These are phyloP conservation scores for Sporothrix curviconia DNA, from an alignment of 2,329 filamentous ascomycete species.

Conservation along the genomic window DNA sequence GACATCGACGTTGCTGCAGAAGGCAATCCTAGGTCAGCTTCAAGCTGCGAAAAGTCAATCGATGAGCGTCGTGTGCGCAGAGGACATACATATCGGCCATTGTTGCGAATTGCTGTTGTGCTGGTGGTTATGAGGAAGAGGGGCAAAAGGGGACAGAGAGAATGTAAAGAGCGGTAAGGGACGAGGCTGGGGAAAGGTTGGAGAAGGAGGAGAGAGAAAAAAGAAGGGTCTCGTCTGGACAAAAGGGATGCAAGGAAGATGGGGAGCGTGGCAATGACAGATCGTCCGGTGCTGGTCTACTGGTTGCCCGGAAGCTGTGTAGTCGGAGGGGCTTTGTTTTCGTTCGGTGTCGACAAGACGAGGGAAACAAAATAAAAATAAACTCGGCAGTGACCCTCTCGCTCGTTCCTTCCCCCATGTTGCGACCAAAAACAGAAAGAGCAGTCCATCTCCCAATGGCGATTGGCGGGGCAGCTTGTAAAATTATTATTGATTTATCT, in stretches of 20 bases:
- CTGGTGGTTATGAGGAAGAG: slow-evolving; percentile 1
- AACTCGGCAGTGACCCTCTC: not conserved
- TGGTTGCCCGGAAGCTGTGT: slow-evolving; percentile 10
- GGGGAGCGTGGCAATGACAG: not conserved
- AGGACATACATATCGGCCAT: slow-evolving; percentile 14
- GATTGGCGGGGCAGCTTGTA: slow-evolving; percentile 7
- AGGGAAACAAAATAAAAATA: not conserved
- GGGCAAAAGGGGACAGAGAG: slow-evolving; percentile 11
- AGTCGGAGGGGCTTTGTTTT: not conserved
- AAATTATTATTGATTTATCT: not conserved
- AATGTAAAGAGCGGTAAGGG: no score
- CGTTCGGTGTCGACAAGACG: not conserved
- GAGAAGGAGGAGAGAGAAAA: slow-evolving; percentile 4
- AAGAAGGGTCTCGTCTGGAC: not conserved
- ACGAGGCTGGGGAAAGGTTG: not conserved
- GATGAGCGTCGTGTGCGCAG: not conserved
- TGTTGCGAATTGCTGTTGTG: not conserved
- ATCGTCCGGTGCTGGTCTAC: not conserved
- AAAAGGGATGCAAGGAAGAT: not conserved
- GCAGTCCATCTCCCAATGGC: not conserved
- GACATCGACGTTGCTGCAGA: slow-evolving; percentile 77
- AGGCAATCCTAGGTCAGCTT: not conserved
- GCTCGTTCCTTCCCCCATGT: not conserved
- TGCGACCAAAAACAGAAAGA: slow-evolving; percentile 1
- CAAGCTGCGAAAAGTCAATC: not conserved